These are phyloP conservation scores for Thermothielavioides terrestris DNA, from an alignment of 495 filamentous ascomycete genomes.

Conservation along the genomic window DNA sequence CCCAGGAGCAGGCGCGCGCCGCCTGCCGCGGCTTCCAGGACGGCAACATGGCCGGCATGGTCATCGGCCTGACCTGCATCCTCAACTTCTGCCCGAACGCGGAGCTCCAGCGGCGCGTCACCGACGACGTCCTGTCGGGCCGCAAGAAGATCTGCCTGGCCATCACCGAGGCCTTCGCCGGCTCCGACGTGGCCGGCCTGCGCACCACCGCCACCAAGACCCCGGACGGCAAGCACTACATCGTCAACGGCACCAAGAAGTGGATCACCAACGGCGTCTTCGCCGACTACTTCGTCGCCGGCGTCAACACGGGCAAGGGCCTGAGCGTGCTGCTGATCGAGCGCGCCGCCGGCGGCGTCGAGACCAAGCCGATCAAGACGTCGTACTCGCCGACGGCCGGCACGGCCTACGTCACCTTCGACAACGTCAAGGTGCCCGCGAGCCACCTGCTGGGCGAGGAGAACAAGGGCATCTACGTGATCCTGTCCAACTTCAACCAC, in stretches of 20 bases:
- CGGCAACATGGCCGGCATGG: slow-evolving; percentile 66
- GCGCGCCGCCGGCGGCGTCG: slow-evolving; percentile 55
- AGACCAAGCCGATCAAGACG: slow-evolving; percentile 78
- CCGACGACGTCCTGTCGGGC: slow-evolving; percentile 64
- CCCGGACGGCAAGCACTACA: slow-evolving; percentile 73
- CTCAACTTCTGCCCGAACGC: slow-evolving; percentile 68
- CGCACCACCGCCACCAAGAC: slow-evolving; percentile 76
- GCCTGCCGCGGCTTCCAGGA: slow-evolving; percentile 61
- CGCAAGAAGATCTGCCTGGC: slow-evolving; percentile 84
- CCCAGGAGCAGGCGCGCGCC: slow-evolving; percentile 62
- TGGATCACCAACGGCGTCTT: slow-evolving; percentile 91
- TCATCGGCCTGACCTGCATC: slow-evolving; percentile 73
- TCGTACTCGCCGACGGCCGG: slow-evolving; percentile 72
- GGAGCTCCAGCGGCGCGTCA: slow-evolving; percentile 54
- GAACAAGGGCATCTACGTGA: slow-evolving; percentile 82
- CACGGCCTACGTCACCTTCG: slow-evolving; percentile 74
- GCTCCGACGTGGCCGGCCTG: slow-evolving; percentile 76
- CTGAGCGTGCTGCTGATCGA: slow-evolving; percentile 71
- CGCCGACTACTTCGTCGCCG: slow-evolving; percentile 75
- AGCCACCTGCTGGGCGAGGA: slow-evolving; percentile 74
- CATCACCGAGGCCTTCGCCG: slow-evolving; percentile 85
- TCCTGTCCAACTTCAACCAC: slow-evolving; percentile 82
- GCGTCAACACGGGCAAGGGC: slow-evolving; percentile 74
- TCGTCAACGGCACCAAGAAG: slow-evolving; percentile 86
- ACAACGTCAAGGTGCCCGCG: slow-evolving; percentile 78